These are phyloP conservation scores for Coprinellus aureogranulatus DNA, from an alignment of 768 basidiomycete species.

Conservation along the genomic window DNA sequence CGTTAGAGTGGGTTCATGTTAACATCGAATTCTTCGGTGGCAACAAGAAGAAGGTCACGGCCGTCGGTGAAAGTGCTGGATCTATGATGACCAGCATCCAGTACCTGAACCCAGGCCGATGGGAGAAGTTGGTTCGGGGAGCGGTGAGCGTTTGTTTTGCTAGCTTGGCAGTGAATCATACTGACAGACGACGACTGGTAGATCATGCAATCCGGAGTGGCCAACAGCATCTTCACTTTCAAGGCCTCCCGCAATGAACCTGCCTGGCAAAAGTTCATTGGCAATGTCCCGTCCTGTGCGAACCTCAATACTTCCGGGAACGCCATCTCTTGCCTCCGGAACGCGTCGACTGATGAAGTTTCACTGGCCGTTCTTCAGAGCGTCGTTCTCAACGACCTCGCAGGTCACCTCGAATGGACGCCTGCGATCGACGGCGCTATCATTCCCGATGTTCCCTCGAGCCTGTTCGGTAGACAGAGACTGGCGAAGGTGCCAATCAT, in stretches of 20 bases:
- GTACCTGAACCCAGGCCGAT: slow-evolving; percentile 28
- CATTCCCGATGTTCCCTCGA: slow-evolving; percentile 37
- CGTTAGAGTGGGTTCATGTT: slow-evolving; percentile 54
- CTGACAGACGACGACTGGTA: neutral
- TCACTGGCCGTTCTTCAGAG: slow-evolving; percentile 14
- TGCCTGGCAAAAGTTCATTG: slow-evolving; percentile 40
- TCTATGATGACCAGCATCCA: slow-evolving; percentile 45
- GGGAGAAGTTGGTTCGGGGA: slow-evolving; percentile 31
- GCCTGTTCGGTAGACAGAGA: slow-evolving; percentile 22
- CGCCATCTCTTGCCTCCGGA: slow-evolving; percentile 34
- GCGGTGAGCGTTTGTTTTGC: slow-evolving; percentile 17
- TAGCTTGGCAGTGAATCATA: neutral
- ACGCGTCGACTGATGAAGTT: slow-evolving; percentile 23
- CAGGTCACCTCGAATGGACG: slow-evolving; percentile 20
- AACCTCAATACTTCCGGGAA: slow-evolving; percentile 20
- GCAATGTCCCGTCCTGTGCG: slow-evolving; percentile 33
- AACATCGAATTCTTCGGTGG: slow-evolving; percentile 63
- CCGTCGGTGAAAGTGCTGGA: slow-evolving; percentile 57
- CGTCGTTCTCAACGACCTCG: neutral
- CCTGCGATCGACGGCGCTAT: slow-evolving; percentile 43
- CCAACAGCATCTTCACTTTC: neutral
- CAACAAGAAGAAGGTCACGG: slow-evolving; percentile 39
- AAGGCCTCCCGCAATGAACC: slow-evolving; percentile 25
- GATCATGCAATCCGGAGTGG: neutral
- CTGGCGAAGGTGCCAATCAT: slow-evolving; percentile 42